Evolutionary conservation across 2,329 filamentous ascomycete genomes (phyloP).

Genomic region (Aspergillus pseudonomiae): DNA sequence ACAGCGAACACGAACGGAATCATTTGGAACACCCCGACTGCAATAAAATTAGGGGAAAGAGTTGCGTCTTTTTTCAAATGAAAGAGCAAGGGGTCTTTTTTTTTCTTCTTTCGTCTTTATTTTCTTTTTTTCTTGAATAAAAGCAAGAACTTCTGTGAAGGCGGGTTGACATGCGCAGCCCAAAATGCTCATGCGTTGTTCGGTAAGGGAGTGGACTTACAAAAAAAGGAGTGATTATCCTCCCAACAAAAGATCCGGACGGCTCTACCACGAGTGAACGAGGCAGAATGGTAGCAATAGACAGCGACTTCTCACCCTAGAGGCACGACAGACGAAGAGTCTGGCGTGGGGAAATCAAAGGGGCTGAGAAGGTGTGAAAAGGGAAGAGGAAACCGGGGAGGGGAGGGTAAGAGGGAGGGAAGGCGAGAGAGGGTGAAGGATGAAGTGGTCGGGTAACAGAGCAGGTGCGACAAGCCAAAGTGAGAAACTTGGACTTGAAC

Average conservation of each 20-base stretch:
- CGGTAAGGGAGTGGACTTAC: constrained; percentile 28
- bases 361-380: constrained; percentile 29
- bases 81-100: not conserved
- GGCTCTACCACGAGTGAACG: constrained; percentile 41
- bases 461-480: constrained; percentile 14
- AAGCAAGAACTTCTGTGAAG: not conserved
- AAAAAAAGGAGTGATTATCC: constrained; percentile 28
- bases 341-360: constrained; percentile 24
- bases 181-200: constrained; percentile 13
- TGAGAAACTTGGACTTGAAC: constrained; percentile 5
- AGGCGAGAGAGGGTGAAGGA: constrained; percentile 18
- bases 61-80: not conserved
- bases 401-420: constrained; percentile 27
- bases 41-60: constrained; percentile 3
- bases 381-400: constrained; percentile 19
- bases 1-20: constrained; percentile 7
- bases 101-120: not conserved
- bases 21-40: constrained; percentile 1
- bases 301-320: constrained; percentile 26
- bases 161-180: not conserved
- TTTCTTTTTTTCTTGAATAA: not conserved
- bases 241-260: constrained; percentile 21
- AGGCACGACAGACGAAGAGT: constrained; percentile 27
- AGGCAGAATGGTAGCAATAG: constrained; percentile 27
- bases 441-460: constrained; percentile 19